Evolutionary conservation across 2,329 filamentous ascomycete species (phyloP).

Genomic region (Fusarium coffeatum): DNA sequence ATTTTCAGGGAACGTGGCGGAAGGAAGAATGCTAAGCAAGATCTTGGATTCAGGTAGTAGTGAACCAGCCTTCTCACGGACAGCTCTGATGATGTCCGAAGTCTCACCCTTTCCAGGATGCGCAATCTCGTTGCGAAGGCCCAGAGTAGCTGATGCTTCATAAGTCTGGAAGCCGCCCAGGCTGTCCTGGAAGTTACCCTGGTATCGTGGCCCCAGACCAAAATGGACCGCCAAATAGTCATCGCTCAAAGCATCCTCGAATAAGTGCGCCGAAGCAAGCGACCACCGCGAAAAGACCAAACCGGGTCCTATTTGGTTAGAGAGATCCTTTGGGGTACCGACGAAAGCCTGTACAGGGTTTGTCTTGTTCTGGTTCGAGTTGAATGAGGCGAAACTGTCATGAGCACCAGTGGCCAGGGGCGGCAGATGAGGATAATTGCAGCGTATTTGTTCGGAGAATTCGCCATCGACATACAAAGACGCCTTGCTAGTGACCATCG

Average conservation of each 20-base stretch:
- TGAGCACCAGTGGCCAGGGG: conserved; percentile 70
- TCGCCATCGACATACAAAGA: conserved; percentile 93
- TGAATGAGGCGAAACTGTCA: conserved; percentile 77
- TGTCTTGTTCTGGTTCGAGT: conserved; percentile 66
- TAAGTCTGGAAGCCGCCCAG: conserved; percentile 97
- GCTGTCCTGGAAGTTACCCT: conserved; percentile 96
- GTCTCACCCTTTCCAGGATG: conserved; percentile 90
- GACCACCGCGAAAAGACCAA: conserved; percentile 86
- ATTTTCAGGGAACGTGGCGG: conserved; percentile 82
- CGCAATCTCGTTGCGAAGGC: conserved; percentile 89
- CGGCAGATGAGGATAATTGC: conserved; percentile 84
- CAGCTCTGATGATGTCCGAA: conserved; percentile 91
- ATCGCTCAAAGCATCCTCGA: conserved; percentile 88
- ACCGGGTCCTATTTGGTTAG: conserved; percentile 77
- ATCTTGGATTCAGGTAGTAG: conserved; percentile 85
- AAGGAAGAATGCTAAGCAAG: conserved; percentile 84
- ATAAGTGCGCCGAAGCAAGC: conserved; percentile 87
- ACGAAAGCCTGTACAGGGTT: conserved; percentile 90
- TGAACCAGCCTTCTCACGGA: conserved; percentile 83
- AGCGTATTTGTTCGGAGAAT: conserved; percentile 91
- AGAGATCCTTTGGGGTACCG: conserved; percentile 90
- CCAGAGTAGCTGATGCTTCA: conserved; percentile 88
- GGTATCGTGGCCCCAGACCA: conserved; percentile 88
- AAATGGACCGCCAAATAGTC: conserved; percentile 92
- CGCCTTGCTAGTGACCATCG: conserved; percentile 81